A percentile compares a stretch with the other conserved stretches of the same genome.
These are phyloP conservation scores for Ogataea nitratoaversa DNA, from an alignment of 805 yeast species.

Conservation along the genomic window DNA sequence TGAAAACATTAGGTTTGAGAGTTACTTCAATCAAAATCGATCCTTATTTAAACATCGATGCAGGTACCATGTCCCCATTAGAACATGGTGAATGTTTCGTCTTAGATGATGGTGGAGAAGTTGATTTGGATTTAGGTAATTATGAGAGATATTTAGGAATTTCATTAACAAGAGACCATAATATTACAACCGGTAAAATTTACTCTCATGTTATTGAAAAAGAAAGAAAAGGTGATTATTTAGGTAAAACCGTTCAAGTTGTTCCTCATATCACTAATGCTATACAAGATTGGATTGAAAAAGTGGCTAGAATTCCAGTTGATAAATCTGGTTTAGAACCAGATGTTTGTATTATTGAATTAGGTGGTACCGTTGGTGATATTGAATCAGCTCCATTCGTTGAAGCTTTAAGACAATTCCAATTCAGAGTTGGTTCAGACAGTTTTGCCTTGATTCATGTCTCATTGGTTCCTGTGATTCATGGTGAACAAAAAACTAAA, in stretches of 20 bases:
- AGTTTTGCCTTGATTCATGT: slow-evolving; percentile 96
- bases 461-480: slow-evolving; percentile 94
- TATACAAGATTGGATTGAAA: slow-evolving; percentile 97
- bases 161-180: slow-evolving; percentile 89
- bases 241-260: slow-evolving; percentile 99
- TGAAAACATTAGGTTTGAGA: slow-evolving; percentile 89
- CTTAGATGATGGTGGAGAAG: slow-evolving; percentile 98
- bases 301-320: slow-evolving; percentile 87
- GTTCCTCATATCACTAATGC: slow-evolving; percentile 98
- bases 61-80: slow-evolving; percentile 99
- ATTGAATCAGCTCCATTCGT: slow-evolving; percentile 98
- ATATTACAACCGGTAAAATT: slow-evolving; percentile 97
- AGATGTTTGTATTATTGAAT: slow-evolving; percentile 93
- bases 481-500: slow-evolving; percentile 98
- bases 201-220: slow-evolving; percentile 90
- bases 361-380: slow-evolving; percentile 99
- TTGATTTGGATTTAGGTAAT: slow-evolving; percentile 95
- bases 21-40: slow-evolving; percentile 98
- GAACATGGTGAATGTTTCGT: slow-evolving; percentile 99
- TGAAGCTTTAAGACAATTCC: slow-evolving; percentile 98
- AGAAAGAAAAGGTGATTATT: slow-evolving; percentile 94
- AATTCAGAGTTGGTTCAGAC: slow-evolving; percentile 91
- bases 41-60: slow-evolving; percentile 98
- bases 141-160: slow-evolving; percentile 95
- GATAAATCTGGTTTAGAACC: slow-evolving; percentile 86